phyloP scores from a whole-genome alignment of 169 alveolate species.

The Plasmodium vinckei region DNA sequence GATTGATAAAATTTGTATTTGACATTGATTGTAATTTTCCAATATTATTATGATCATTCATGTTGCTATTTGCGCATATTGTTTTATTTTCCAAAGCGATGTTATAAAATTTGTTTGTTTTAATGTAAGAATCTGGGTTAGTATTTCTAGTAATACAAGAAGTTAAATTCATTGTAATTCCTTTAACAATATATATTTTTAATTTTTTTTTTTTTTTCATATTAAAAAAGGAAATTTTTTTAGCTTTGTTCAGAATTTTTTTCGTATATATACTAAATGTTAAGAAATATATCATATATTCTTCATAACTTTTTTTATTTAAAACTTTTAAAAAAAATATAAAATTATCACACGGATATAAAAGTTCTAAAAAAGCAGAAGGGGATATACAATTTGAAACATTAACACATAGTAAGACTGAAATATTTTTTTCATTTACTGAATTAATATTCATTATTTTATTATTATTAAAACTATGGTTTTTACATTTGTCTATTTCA shows the following conservation, averaged over 20 bases:
- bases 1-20: constrained; percentile 28
- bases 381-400: constrained; percentile 66
- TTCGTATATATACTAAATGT: constrained; percentile 51
- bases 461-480: background rate
- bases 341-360: constrained; percentile 59
- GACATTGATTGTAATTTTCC: background rate
- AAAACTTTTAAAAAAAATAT: constrained; percentile 64
- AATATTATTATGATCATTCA: background rate
- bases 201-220: constrained; percentile 59
- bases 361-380: constrained; percentile 47
- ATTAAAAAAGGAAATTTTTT: constrained; percentile 22
- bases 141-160: constrained; percentile 23
- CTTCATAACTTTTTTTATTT: constrained; percentile 53
- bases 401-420: constrained; percentile 48
- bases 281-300: constrained; percentile 63
- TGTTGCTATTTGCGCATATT: background rate
- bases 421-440: constrained; percentile 8
- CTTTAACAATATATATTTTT: constrained; percentile 53
- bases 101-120: too few relatives aligned
- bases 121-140: background rate
- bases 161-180: constrained; percentile 42
- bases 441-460: background rate
- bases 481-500: background rate
- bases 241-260: constrained; percentile 25
- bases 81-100: background rate